phyloP scores from a whole-genome alignment of 106 monocot species.

The Cymbidium sinense region DNA sequence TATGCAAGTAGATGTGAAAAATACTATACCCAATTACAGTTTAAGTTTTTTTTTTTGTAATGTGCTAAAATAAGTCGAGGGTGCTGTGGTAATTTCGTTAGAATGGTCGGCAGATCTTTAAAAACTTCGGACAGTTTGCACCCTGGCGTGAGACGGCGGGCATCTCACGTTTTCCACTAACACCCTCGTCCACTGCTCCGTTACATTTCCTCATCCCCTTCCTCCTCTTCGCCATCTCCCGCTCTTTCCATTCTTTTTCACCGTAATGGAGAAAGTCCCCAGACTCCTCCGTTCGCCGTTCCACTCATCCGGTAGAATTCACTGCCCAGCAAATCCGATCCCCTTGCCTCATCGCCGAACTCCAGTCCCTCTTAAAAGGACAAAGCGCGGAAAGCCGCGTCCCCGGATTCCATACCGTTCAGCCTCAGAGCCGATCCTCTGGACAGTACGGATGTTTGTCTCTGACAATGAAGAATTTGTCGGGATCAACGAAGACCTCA shows the following conservation, averaged over 20 bases:
- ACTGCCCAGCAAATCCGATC: neutral
- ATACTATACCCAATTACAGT: no score
- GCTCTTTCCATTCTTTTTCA: neutral
- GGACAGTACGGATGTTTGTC: neutral
- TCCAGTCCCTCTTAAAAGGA: neutral
- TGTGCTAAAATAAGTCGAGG: no score
- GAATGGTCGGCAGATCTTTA: no score
- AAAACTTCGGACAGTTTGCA: no score
- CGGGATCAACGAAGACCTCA: no score
- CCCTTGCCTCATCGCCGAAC: neutral
- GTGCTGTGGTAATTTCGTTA: no score
- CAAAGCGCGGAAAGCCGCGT: neutral
- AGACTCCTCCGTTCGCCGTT: neutral
- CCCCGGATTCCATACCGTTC: slow-evolving; percentile 9
- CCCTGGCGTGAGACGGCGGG: no score
- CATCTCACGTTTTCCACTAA: no score
- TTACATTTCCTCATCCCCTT: neutral
- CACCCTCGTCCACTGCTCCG: no score
- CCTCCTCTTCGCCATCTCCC: neutral
- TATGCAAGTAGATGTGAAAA: no score
- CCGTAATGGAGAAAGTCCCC: neutral
- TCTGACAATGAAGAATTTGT: neutral
- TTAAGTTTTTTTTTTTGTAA: no score
- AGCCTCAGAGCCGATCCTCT: slow-evolving; percentile 27
- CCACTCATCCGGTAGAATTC: neutral